These are phyloP conservation scores for Aspergillus incahuasiensis DNA, from an alignment of 495 filamentous ascomycete species.

Conservation along the genomic window DNA sequence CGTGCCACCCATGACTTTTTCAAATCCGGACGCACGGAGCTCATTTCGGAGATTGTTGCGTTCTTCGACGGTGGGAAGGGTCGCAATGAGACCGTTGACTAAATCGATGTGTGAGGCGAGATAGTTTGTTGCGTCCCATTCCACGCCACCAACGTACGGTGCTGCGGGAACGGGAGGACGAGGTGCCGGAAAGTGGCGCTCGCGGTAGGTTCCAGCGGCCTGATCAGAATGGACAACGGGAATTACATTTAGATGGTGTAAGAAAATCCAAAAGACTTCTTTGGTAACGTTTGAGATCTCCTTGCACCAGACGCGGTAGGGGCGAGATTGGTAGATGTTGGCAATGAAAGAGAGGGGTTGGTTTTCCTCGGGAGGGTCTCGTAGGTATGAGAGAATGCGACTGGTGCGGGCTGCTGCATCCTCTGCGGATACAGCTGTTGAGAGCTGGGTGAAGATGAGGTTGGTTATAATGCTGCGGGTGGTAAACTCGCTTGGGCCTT, in stretches of 20 bases:
- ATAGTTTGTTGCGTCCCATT: slow-evolving; percentile 99
- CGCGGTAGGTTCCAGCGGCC: slow-evolving; percentile 25
- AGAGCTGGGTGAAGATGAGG: slow-evolving; percentile 79
- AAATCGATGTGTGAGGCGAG: slow-evolving; percentile 88
- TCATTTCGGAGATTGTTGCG: slow-evolving; percentile 76
- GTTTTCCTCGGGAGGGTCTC: slow-evolving; percentile 71
- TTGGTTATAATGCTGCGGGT: slow-evolving; percentile 84
- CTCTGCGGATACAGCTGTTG: slow-evolving; percentile 51
- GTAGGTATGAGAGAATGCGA: slow-evolving; percentile 70
- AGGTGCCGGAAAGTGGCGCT: slow-evolving; percentile 78
- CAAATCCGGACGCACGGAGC: slow-evolving; percentile 80
- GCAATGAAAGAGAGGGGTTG: slow-evolving; percentile 80
- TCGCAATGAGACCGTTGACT: slow-evolving; percentile 86
- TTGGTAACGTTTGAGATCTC: slow-evolving; percentile 90
- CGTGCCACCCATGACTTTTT: slow-evolving; percentile 79
- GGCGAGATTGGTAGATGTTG: slow-evolving; percentile 79
- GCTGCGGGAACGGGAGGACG: slow-evolving; percentile 89
- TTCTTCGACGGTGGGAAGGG: slow-evolving; percentile 62
- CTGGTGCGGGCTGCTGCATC: slow-evolving; percentile 50
- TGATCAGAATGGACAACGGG: slow-evolving; percentile 41
- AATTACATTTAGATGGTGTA: slow-evolving; percentile 88
- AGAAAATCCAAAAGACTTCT: slow-evolving; percentile 99
- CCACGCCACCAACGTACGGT: slow-evolving; percentile 94
- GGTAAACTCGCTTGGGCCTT: slow-evolving; percentile 93
- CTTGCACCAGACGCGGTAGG: slow-evolving; percentile 90